phyloP scores from a whole-genome alignment of 257 asterid genomes.

The Echites panduratus region DNA sequence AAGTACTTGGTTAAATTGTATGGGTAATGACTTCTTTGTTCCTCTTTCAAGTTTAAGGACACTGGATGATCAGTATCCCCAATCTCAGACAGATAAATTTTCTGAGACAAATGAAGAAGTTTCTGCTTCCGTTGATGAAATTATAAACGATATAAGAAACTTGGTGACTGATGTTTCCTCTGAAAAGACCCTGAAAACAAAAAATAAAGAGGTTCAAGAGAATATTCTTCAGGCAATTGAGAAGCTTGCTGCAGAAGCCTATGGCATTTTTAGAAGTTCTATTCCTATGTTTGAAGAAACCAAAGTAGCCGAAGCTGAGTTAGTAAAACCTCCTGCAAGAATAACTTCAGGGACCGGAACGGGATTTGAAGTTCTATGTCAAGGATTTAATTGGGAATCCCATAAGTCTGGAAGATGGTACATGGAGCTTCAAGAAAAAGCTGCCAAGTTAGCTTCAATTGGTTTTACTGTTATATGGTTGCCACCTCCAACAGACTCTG shows the following conservation, averaged over 20 bases:
- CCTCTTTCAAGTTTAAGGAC: constrained; percentile 43
- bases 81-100: constrained; percentile 23
- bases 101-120: constrained; percentile 35
- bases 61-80: constrained; percentile 21
- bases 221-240: constrained; percentile 93
- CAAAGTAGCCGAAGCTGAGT: constrained; percentile 38
- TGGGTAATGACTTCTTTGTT: constrained; percentile 71
- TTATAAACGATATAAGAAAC: constrained; percentile 67
- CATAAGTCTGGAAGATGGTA: constrained; percentile 94
- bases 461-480: constrained; percentile 93
- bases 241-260: constrained; percentile 99
- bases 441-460: constrained; percentile 60
- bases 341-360: constrained; percentile 83
- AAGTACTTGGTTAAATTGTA: constrained; percentile 63
- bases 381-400: constrained; percentile 98
- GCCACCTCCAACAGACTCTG: constrained; percentile 98
- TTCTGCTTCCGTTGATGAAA: constrained; percentile 54
- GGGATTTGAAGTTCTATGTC: constrained; percentile 82
- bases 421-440: constrained; percentile 61
- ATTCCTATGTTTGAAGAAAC: constrained; percentile 44
- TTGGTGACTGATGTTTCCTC: constrained; percentile 69
- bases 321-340: constrained; percentile 30
- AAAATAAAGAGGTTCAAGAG: constrained; percentile 64
- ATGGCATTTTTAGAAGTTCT: constrained; percentile 71
- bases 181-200: constrained; percentile 47